These are phyloP conservation scores for Yarrowia sp. DNA, from an alignment of 805 yeast species.

Conservation along the genomic window DNA sequence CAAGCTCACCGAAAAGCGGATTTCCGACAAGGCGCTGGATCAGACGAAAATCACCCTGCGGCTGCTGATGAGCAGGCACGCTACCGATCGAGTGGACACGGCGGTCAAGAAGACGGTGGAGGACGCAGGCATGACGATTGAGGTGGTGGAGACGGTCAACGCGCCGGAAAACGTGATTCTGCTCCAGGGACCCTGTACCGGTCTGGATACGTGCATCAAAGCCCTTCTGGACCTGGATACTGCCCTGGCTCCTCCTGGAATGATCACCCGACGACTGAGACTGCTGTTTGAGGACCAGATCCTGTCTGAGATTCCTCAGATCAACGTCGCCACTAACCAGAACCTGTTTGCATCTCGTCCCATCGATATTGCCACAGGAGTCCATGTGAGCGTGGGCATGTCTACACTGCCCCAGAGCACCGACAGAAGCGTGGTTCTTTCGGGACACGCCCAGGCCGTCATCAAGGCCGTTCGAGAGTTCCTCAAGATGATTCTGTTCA, in stretches of 20 bases:
- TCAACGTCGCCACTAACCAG: not conserved
- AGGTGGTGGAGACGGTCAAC: constrained; percentile 12
- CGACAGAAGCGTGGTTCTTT: constrained; percentile 6
- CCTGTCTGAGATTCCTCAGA: not conserved
- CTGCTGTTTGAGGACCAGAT: constrained; percentile 2
- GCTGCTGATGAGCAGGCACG: constrained; percentile 9
- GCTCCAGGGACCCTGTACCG: constrained; percentile 3
- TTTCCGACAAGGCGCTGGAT: not conserved
- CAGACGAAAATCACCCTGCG: constrained; percentile 5
- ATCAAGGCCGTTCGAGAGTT: constrained; percentile 12
- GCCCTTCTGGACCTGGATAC: constrained; percentile 4
- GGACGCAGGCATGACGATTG: constrained; percentile 13
- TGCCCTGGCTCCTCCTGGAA: constrained; percentile 17
- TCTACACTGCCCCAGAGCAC: constrained; percentile 16
- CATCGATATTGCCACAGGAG: constrained; percentile 8
- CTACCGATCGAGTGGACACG: constrained; percentile 1
- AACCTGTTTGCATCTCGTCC: constrained; percentile 19
- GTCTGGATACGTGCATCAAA: constrained; percentile 9
- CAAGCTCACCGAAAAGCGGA: not conserved
- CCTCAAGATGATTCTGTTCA: constrained; percentile 9
- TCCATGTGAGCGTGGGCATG: constrained; percentile 13
- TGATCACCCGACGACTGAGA: constrained; percentile 5
- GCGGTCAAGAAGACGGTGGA: constrained; percentile 10
- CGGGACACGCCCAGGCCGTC: not conserved
- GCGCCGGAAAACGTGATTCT: constrained; percentile 13